Base-by-base conservation (phyloP, 805 yeast genomes). In the Myxozyma udenii region DNA sequence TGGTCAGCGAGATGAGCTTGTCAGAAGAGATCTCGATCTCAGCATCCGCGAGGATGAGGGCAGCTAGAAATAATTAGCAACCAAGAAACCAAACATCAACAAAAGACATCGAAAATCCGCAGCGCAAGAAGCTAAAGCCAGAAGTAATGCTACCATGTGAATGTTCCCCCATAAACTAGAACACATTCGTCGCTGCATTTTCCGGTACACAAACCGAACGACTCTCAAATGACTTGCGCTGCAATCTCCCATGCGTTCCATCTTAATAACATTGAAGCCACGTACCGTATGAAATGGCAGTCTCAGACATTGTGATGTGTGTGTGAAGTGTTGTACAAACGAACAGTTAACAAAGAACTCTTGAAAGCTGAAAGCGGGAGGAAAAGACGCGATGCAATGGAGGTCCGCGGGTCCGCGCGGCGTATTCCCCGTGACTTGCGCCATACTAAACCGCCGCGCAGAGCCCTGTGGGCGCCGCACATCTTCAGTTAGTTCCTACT, bases 1-100 rank as follows among this genome's bases (percentile, higher is more conserved):
- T 69, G 73, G 87, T 76, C 72, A 87, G 75, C 63, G 93, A 74
- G 69, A 81, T 74, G 67, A 87, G 78, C 80, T 87, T 87, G 74
- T 85, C 91, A 66, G 93, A 70, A 55, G 95, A 80, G 83, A 93
- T 81, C 76, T 90, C 96, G 71, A 88, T 78, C 71, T 88, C 96
- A 70, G 97, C 87, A 73, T 91, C 98, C 65, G 97, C 96, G 76
- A 91, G 82, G 79, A 91, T 89, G 76, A 91, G 84, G 72, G 98
- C 96, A 75, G 98, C 98, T 68, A 64, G n/a, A 9, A 36, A 45
- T 38, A 30, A 41, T 9, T 7, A 39, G 24, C 26, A 22, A 40
- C 21, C 18, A 40, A 22, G 19, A 40, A 16, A 5, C 21, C n/a
- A 18, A 16, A 36, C 21, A 36, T 30, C 16, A 18, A n/a, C 7